These are phyloP conservation scores for Hymenoscyphus infarciens DNA, from an alignment of 2,329 filamentous ascomycete genomes.

Conservation along the genomic window DNA sequence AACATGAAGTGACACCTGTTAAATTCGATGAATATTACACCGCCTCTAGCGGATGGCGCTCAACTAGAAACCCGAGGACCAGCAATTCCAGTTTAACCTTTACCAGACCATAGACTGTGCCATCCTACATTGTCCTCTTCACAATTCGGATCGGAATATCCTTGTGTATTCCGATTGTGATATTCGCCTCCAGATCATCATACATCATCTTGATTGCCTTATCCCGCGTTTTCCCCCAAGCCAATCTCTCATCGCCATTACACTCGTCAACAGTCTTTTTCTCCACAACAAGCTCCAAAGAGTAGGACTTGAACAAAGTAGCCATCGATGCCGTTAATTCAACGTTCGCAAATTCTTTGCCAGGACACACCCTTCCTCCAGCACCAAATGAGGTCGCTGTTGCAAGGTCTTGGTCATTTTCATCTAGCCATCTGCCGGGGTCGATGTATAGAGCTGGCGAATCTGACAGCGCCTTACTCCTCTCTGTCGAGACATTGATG, in stretches of 20 bases:
- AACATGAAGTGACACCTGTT: background rate
- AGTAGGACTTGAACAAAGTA: conserved; percentile 9
- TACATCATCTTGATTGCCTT: conserved; percentile 9
- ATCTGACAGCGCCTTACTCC: conserved; percentile 1
- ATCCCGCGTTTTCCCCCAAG: conserved; percentile 8
- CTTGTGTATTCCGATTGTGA: conserved; percentile 9
- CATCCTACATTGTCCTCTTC: background rate
- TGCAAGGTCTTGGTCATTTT: background rate
- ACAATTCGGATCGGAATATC: conserved; percentile 8
- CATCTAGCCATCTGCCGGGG: conserved; percentile 3
- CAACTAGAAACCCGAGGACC: background rate
- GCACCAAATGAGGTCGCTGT: conserved; percentile 7
- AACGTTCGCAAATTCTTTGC: conserved; percentile 8
- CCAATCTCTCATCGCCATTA: conserved; percentile 9
- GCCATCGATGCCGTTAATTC: conserved; percentile 8
- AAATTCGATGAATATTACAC: background rate
- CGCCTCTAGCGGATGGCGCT: background rate
- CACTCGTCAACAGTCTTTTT: conserved; percentile 2
- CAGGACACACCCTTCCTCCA: conserved; percentile 2
- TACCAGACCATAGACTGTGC: background rate
- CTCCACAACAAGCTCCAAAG: conserved; percentile 7
- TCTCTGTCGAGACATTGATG: conserved; percentile 5
- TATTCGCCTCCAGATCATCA: conserved; percentile 11
- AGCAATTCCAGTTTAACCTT: background rate
- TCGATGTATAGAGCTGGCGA: conserved; percentile 7